Base-by-base conservation (phyloP, 495 filamentous ascomycete species). In the Talaromyces wortmannii region DNA sequence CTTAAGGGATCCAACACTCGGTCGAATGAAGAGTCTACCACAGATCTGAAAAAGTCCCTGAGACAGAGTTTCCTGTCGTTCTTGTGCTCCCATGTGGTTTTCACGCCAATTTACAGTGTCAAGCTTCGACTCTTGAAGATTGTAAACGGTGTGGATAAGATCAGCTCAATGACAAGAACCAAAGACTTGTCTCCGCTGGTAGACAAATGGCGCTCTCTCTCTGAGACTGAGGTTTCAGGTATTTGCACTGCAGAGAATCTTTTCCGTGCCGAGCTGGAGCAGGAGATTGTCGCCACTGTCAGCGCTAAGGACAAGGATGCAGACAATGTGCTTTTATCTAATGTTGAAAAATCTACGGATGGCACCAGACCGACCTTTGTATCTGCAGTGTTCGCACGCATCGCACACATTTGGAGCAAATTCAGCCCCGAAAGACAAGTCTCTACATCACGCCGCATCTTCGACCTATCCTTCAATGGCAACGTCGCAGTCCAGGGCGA, bases 101-200 rank as follows among this genome's bases (percentile, higher is more conserved):
- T 75, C 15, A 82, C 88, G 29, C 89, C 91, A 4, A 65, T 89
- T 0, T 75, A 86, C 50, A 61, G 72, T 4, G 81, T 87, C 42
- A 94, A 91, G 57, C 61, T 86, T 17, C 75, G 78, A 18, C 70
- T 98, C 16, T 74, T 97, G 13, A 71, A 70, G n/a, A 70, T 87
- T 32, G 68, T 96, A 55, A 89, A 89, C 60, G 73, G 78, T 40
- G 70, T 90, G 30, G 82, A 85, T 42, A 91, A 88, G 62, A 77
- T 85, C 7, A 83, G 82, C 2, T 78, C 78, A 10, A 79, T 72
- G 31, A 85, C 85, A 5, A 82, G 89, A 43, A 85, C 84, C 3
- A 82, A 85, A 55, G 69, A 86, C 30, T 71, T 98, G 7, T 69
- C 89, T 18, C 89, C 90, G 3, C 54, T 87, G 1, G 71, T 97